Base-by-base conservation (phyloP, 179 eudicot species). In the Carnegiea gigantea region DNA sequence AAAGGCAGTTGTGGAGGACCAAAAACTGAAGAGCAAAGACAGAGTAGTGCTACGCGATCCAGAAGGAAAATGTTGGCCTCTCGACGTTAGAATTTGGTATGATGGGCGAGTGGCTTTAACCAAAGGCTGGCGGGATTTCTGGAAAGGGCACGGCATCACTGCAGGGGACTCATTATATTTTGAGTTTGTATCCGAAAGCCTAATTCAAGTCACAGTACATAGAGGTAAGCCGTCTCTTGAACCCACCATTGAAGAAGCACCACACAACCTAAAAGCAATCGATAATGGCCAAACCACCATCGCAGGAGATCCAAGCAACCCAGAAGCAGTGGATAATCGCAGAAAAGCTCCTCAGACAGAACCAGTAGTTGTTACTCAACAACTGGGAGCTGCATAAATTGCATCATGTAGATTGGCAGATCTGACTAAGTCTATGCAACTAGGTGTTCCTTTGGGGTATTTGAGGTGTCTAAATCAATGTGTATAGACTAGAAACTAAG, bases 11-110 rank as follows among this genome's bases (percentile, higher is more conserved):
- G 77, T 12, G 5, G 76, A 48, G 12, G 81, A 21, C 72, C 85
- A 85, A 78, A 67, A 80, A 2, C 62, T 85, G 76, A 73, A 0
- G 68, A 73, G 73, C 20, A 82, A 82, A 77, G 79, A 77, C 8
- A 77, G 6, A 20, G 60, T 85, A 26, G 83, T 83, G 76, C 73
- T 85, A 24, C 88, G 88, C 18, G 88, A 83, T 77, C 83, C 85
- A 21, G 85, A 85, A 24, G 85, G 85, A 13, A 85, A 85, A 70
- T 85, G 88, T 33, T 85, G 88, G 88, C 85, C 88, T 11, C 48
- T 82, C 18, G 70, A 83, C 38, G 65, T 82, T n/a, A 80, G 51
- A 75, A 49, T 9, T 4, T 40, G 77, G 24, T 13, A 18, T 15
- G 81, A 75, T 21, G 78, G 80, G 48, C 79, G 79, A 28, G 77